Evolutionary conservation across 2,329 filamentous ascomycete species (phyloP), one percentile per base, ranked within the genome.

Genomic region (Aureobasidium zeae): DNA sequence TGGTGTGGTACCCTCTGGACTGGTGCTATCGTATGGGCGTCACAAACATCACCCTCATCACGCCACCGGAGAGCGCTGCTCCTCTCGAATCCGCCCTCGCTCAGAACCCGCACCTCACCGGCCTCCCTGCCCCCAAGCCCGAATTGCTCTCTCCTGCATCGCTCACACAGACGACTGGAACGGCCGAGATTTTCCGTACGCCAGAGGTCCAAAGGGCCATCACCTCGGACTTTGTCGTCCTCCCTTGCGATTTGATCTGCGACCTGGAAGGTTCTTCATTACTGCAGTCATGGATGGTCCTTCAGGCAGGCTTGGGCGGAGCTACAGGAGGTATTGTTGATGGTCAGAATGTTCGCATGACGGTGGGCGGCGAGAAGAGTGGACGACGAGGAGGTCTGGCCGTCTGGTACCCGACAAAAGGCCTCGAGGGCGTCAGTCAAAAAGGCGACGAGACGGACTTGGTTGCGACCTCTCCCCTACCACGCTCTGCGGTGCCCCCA

Each of bases 401-500:
- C 5, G 83, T 98, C 1, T 96, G 84, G 79, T 96, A 95, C 62
- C 78, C 89, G 56, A 94, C 87, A 2, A 86, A 86, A 58, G 75
- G 72, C 13, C 57, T 65, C 15, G 81, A 83, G 49, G 79, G 77
- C 5, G 57, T 62, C 37, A 77, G 79, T 25, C 74, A 89, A 49
- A 96, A 95, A 65, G 82, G 82, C 33, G 86, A 95, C 61, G 87
- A 94, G 61, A 91, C 86, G 2, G 89, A 96, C 57, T 95, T 95
- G 59, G 76, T 95, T 54, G 85, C 82, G 7, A 86, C 84, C 1
- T 74, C 83, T 0, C 78, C 83, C 3, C 66, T 91, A 5, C 67
- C 78, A 3, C 57, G 69, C 4, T 67, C 77, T 0, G 63, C 72
- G 12, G 72, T 79, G 1, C 70, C 75, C 5, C 69, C 78, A 8